phyloP scores from a whole-genome alignment of 768 basidiomycete species.

The Ephemerocybe angulata region DNA sequence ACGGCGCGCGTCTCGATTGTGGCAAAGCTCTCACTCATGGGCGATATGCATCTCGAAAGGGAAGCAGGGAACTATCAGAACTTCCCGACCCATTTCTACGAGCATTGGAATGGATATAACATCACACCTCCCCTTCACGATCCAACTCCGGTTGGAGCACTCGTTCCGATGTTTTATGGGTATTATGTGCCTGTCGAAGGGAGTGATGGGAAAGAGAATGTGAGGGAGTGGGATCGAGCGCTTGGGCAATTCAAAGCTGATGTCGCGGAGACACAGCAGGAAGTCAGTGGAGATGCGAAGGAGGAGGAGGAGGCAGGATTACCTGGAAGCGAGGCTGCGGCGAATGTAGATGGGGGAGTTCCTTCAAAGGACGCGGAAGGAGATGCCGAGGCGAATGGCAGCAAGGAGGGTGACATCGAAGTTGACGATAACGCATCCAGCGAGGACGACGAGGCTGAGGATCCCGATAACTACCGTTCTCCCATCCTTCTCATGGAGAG shows the following conservation, averaged over 20 bases:
- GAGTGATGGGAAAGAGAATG: neutral
- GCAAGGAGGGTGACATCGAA: neutral
- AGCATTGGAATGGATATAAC: slow-evolving; percentile 50
- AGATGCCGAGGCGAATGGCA: neutral
- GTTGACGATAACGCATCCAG: neutral
- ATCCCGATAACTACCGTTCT: slow-evolving; percentile 22
- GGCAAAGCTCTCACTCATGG: slow-evolving; percentile 40
- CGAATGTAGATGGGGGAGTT: neutral
- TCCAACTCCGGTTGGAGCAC: slow-evolving; percentile 44
- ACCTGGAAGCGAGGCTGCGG: neutral
- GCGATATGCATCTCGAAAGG: slow-evolving; percentile 33
- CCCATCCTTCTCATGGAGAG: slow-evolving; percentile 36
- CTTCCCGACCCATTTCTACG: slow-evolving; percentile 43
- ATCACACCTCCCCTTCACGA: slow-evolving; percentile 37
- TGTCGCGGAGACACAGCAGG: neutral
- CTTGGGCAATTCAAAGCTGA: too few relatives aligned
- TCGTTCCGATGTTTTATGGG: slow-evolving; percentile 65
- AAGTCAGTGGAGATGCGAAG: slow-evolving; percentile 10
- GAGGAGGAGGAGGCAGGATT: slow-evolving; percentile 25
- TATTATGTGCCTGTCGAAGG: slow-evolving; percentile 38
- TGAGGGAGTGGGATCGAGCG: neutral
- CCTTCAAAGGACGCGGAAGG: neutral
- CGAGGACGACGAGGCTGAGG: neutral
- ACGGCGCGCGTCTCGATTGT: slow-evolving; percentile 38
- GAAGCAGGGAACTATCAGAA: slow-evolving; percentile 44